phyloP scores from a whole-genome alignment of 208 protist genomes.

The Crithidia bombi region DNA sequence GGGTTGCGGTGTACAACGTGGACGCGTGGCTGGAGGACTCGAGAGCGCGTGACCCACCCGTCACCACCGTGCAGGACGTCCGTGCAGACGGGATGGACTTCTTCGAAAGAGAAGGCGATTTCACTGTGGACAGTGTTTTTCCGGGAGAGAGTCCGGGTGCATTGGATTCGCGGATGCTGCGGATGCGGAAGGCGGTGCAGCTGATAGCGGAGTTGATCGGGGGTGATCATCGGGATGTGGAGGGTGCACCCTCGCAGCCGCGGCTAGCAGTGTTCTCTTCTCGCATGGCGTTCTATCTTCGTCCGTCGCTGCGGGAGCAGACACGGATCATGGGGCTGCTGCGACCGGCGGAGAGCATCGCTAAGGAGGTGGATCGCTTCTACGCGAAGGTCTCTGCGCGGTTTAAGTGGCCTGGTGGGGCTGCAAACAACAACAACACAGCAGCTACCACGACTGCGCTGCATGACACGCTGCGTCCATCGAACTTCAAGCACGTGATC shows the following conservation, averaged over 20 bases:
- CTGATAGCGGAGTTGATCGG: background rate
- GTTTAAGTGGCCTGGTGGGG: background rate
- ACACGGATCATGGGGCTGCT: slow-evolving; percentile 26
- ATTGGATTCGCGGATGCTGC: background rate
- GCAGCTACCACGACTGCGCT: background rate
- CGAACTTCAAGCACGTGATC: background rate
- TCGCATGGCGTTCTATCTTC: slow-evolving; percentile 17
- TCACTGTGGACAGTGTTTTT: slow-evolving; percentile 4
- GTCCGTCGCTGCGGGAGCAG: slow-evolving; percentile 8
- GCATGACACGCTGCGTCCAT: background rate
- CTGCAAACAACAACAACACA: too few species aligned
- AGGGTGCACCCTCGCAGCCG: background rate
- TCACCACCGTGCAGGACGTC: background rate
- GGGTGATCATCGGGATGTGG: background rate
- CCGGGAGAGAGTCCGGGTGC: background rate
- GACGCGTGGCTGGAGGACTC: slow-evolving; percentile 16
- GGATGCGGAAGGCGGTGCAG: background rate
- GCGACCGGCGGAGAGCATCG: background rate
- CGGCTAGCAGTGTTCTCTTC: slow-evolving; percentile 9
- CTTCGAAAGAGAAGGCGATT: background rate
- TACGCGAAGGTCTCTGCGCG: background rate
- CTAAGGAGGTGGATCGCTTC: slow-evolving; percentile 7
- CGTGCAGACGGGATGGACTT: slow-evolving; percentile 2
- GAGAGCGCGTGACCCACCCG: background rate
- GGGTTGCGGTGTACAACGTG: background rate